Evolutionary conservation across 768 basidiomycete species (phyloP), one percentile per base, ranked within the genome.

Genomic region (Crepidotus variabilis): DNA sequence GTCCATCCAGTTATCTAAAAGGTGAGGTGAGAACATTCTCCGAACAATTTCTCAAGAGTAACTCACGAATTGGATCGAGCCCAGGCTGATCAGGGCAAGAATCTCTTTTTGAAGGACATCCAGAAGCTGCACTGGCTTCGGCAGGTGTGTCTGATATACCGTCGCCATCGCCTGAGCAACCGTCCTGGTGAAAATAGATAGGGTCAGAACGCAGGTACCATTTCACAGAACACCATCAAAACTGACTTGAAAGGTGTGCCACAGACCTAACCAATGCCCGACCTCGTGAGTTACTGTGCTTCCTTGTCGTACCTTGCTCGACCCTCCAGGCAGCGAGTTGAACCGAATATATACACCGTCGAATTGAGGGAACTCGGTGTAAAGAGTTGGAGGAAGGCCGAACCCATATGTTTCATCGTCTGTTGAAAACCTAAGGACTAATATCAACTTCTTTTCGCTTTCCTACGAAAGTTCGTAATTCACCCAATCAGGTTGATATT

Each of bases 201-300:
- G 28, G 3, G 28, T 28, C 28, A 28, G 28, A 28, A 3, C 28
- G 28, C 8, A 28, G 4, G 28, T 3, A 28, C n/a, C 28, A 28
- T 28, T 28, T 28, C 28, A 28, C 28, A 8, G 28, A 28, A 28
- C n/a, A n/a, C 28, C 28, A 28, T 28, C 28, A 8, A 28, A 68
- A 46, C 68, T 50, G 7, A 69, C 70, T 60, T 73, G 67, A 64
- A 75, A 75, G 2, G 73, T 72, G 60, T 75, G 73, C 60, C 66
- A 72, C 8, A 74, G 61, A 21, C 72, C 71, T 20, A 70, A 46
- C 73, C 71, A 73, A 57, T 73, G 72, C 0, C 72, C 73, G 10
- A 63, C 61, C 55, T 74, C 73, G 58, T 74, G 73, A 5, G 64
- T 68, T n/a, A 70, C 50, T 11, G 67, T 70, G 23, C 53, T 52